A percentile compares a stretch with the other conserved stretches of the same genome.
Conservation (phyloP, 1,284 basidiomycete genomes). For the Tremellales sp. region DNA sequence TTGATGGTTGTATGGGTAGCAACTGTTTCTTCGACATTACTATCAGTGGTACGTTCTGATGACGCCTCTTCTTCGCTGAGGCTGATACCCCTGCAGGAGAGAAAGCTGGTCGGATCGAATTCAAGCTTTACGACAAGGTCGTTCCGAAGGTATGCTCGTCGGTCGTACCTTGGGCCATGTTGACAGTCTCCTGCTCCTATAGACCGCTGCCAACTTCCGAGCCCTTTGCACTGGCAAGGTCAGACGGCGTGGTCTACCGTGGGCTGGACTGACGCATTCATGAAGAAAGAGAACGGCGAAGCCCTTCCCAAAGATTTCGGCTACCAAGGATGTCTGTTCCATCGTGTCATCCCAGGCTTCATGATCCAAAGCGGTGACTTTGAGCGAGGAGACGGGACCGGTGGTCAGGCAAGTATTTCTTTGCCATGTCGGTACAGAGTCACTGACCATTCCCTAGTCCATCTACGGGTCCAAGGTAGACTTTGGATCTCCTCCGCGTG, state of each 20-base stretch:
- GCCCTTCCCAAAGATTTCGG: conserved; percentile 53
- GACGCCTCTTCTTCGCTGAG: background rate
- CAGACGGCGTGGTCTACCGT: conserved; percentile 1
- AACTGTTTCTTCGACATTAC: conserved; percentile 36
- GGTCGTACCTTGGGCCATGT: background rate
- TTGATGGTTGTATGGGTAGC: conserved; percentile 4
- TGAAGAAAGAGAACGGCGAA: conserved; percentile 26
- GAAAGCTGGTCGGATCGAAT: conserved; percentile 43
- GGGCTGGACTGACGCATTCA: background rate
- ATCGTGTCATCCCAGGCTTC: conserved; percentile 63
- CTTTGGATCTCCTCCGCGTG: background rate
- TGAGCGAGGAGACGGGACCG: conserved; percentile 58
- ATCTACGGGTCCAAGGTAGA: conserved; percentile 17
- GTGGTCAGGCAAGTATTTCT: conserved; percentile 43
- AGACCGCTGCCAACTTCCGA: conserved; percentile 56
- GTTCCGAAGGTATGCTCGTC: conserved; percentile 25
- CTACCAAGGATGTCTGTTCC: conserved; percentile 65
- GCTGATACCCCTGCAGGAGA: conserved; percentile 12
- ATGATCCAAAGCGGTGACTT: conserved; percentile 67
- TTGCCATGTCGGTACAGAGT: conserved; percentile 19
- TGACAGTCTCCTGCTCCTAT: background rate
- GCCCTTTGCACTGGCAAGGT: conserved; percentile 56
- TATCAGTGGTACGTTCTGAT: conserved; percentile 28
- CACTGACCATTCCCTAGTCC: conserved; percentile 1
- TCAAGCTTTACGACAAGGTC: conserved; percentile 50